These are phyloP conservation scores for Phyllosticta citriasiana DNA, from an alignment of 2,329 filamentous ascomycete genomes.

Conservation along the genomic window DNA sequence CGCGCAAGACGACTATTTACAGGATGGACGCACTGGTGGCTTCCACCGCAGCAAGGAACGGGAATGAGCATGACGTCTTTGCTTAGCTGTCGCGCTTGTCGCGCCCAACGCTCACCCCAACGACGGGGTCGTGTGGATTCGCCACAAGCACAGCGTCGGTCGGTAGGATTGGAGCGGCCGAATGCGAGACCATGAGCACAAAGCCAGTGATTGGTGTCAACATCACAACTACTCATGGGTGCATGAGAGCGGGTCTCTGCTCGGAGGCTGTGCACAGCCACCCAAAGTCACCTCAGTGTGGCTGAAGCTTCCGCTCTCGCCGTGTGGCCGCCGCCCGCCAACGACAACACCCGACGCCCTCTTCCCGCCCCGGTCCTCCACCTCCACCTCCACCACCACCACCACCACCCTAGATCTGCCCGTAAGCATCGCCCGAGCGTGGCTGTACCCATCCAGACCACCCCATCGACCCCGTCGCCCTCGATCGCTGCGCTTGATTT, in stretches of 20 bases:
- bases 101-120: not conserved
- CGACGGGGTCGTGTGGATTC: not conserved
- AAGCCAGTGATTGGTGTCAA: not conserved
- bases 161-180: not conserved
- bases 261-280: not conserved
- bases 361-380: not conserved
- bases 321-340: not conserved
- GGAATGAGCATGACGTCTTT: not conserved
- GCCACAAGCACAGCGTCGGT: not conserved
- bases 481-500: not conserved
- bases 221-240: not conserved
- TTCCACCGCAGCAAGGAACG: not conserved
- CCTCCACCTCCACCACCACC: slow-evolving; percentile 1
- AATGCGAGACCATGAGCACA: not conserved
- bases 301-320: not conserved
- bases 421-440: slow-evolving; percentile 3
- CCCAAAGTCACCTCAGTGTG: not conserved
- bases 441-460: slow-evolving; percentile 6
- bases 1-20: not conserved
- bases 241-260: not conserved
- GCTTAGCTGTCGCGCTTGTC: not conserved
- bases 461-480: slow-evolving; percentile 4
- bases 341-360: not conserved
- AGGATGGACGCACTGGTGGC: not conserved
- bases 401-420: not conserved